Evolutionary conservation across 495 filamentous ascomycete species (phyloP).

Genomic region (Amniculicola lignicola): DNA sequence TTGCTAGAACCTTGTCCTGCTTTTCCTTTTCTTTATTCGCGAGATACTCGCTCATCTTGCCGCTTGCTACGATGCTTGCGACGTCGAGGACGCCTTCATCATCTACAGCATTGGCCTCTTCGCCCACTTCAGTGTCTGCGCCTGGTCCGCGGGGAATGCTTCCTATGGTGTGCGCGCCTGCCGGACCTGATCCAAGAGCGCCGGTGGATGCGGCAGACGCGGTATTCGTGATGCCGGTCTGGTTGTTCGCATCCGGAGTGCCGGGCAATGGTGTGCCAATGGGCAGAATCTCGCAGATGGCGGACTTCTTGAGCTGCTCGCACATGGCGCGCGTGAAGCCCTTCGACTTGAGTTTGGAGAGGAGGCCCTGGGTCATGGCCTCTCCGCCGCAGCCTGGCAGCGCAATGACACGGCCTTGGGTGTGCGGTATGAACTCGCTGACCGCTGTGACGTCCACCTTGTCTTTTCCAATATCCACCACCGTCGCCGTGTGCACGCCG

Average conservation of each 20-base stretch:
- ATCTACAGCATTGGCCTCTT: constrained; percentile 51
- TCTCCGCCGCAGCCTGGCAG: constrained; percentile 79
- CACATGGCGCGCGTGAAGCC: constrained; percentile 83
- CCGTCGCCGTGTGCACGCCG: constrained; percentile 68
- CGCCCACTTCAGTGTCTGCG: constrained; percentile 50
- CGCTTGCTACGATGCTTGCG: constrained; percentile 85
- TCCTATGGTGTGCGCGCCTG: constrained; percentile 39
- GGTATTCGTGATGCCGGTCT: constrained; percentile 56
- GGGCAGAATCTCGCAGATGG: constrained; percentile 83
- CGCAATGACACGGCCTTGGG: constrained; percentile 57
- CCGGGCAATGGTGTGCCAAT: constrained; percentile 59
- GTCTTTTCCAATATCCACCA: constrained; percentile 84
- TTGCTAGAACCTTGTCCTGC: constrained; percentile 63
- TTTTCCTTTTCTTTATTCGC: constrained; percentile 91
- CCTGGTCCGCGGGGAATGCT: constrained; percentile 52
- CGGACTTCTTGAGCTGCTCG: constrained; percentile 87
- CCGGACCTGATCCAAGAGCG: constrained; percentile 44
- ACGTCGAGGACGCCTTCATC: constrained; percentile 90
- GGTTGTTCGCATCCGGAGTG: constrained; percentile 44
- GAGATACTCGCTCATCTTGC: constrained; percentile 87
- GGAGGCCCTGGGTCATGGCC: constrained; percentile 74
- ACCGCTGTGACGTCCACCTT: constrained; percentile 92
- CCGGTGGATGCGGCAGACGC: constrained; percentile 56
- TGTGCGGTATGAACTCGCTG: constrained; percentile 67
- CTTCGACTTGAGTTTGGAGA: constrained; percentile 63